These are phyloP conservation scores for Capronia coronata DNA, from an alignment of 2,329 filamentous ascomycete species.

Conservation along the genomic window DNA sequence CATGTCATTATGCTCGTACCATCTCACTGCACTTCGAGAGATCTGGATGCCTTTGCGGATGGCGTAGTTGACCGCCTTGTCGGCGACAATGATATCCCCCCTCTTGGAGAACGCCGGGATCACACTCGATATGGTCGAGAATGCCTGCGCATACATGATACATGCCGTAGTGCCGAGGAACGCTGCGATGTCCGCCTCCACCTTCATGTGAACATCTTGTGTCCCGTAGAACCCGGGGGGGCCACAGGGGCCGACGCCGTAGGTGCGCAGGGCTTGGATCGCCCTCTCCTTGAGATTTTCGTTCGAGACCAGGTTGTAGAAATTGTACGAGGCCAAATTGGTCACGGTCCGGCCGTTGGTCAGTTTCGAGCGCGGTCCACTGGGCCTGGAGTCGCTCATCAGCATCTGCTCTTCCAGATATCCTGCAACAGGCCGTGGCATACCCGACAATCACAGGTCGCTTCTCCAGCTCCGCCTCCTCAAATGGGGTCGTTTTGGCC, in stretches of 20 bases:
- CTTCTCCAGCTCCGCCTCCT: conserved; percentile 76
- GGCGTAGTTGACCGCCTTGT: conserved; percentile 86
- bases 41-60: conserved; percentile 93
- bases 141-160: conserved; percentile 93
- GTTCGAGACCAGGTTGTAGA: conserved; percentile 93
- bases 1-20: conserved; percentile 97
- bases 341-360: conserved; percentile 81
- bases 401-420: not conserved
- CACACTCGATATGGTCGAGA: conserved; percentile 93
- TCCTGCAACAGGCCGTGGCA: conserved; percentile 16
- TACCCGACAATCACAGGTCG: conserved; percentile 84
- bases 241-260: conserved; percentile 93
- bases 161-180: conserved; percentile 82
- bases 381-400: conserved; percentile 53
- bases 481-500: conserved; percentile 62
- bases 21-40: conserved; percentile 79
- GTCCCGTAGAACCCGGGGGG: conserved; percentile 98
- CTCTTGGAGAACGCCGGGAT: conserved; percentile 96
- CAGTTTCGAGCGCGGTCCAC: conserved; percentile 83
- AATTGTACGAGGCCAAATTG: conserved; percentile 93
- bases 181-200: conserved; percentile 84
- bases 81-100: conserved; percentile 93
- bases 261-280: conserved; percentile 85
- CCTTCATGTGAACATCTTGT: conserved; percentile 96
- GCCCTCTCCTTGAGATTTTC: conserved; percentile 92